Base-by-base conservation (phyloP, 2,329 filamentous ascomycete genomes). In the Exserohilum turcica region DNA sequence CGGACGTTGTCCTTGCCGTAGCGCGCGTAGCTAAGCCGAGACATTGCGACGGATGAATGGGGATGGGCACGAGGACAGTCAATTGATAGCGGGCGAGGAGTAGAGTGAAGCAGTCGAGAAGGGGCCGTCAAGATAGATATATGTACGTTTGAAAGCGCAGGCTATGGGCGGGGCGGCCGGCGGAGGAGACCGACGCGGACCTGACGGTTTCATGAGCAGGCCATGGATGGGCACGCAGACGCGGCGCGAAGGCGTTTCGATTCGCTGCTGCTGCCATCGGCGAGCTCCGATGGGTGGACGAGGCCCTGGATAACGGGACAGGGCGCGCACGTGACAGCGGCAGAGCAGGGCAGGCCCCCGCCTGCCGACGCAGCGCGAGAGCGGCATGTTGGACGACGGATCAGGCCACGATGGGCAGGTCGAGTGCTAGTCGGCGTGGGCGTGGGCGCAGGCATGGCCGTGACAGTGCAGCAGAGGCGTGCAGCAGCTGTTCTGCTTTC, bases 1-100 rank as follows among this genome's bases (percentile, higher is more conserved):
- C 94, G 92, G 83, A 99, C 89, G 80, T 99, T 97, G 85, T 97
- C 94, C 86, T 99, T 93, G 79, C 90, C 90, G 75, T 92, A 93
- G 73, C 87, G 86, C 67, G 90, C 89, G 68, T 78, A 77, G 64
- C 71, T 76, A 60, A 82, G 78, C 54, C 78, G 69, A 62, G 78
- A 72, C 77, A 80, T 80, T 54, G 55, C 71, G 64, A 47, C 42
- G 37, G 44, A n/a, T 29, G 15, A 16, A 27, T 29, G 18, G 38
- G 38, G 52, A 24, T 31, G 28, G 46, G 36, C 19, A 19, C 19
- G 29, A 40, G 42, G 24, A 32, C 35, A 48, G 45, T 38, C 40
- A 57, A 43, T 56, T 27, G 43, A 45, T 43, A 35, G 59, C 27
- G 16, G 33, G 40, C n/a, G 39, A 50, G 29, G 46, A 38, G 45